Evolutionary conservation across 1,139 yeast genomes (phyloP).

Genomic region (Taphrina populina): DNA sequence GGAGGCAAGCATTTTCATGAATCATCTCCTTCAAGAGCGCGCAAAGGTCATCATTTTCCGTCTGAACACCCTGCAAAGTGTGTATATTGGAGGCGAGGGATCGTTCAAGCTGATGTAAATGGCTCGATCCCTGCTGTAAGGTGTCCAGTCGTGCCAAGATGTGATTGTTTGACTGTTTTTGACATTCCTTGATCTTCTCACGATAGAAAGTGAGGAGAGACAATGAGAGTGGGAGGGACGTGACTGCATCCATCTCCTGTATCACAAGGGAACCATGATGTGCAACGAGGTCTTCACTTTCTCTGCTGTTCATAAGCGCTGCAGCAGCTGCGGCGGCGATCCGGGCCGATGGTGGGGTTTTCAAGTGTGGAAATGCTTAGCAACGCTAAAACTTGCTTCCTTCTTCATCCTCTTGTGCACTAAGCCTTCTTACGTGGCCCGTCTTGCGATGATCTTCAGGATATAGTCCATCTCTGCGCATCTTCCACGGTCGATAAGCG

Average conservation of each 20-base stretch:
- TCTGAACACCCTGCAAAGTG: background rate
- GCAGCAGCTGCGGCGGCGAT: too few species aligned
- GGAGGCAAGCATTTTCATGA: conserved; percentile 4
- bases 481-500: too few species aligned
- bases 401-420: too few species aligned
- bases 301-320: too few species aligned
- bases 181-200: conserved; percentile 1
- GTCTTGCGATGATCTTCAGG: too few species aligned
- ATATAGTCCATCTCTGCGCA: too few species aligned
- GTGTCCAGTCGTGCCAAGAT: background rate
- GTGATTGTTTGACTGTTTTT: background rate
- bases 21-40: conserved; percentile 5
- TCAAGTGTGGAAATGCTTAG: too few species aligned
- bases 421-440: too few species aligned
- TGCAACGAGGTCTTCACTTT: too few species aligned
- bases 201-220: conserved; percentile 11
- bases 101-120: conserved; percentile 1
- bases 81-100: background rate
- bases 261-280: background rate
- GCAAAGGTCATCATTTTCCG: conserved; percentile 9
- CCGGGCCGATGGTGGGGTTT: too few species aligned
- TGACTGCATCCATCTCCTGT: background rate
- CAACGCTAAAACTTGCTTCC: too few species aligned
- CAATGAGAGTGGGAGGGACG: conserved; percentile 10
- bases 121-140: background rate